Conservation (phyloP, 768 basidiomycete species). For the Holtermannia corniformis region DNA sequence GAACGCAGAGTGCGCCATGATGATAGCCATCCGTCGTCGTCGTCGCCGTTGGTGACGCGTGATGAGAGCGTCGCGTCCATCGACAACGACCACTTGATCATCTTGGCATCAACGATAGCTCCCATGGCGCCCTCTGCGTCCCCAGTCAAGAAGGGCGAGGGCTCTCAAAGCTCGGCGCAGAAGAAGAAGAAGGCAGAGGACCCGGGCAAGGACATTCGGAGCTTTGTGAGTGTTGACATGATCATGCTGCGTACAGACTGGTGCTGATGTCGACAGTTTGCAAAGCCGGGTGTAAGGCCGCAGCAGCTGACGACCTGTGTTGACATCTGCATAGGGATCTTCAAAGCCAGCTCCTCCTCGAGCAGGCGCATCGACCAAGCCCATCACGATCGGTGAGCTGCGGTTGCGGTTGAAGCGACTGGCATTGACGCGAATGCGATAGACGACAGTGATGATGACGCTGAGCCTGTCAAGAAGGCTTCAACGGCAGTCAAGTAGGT, state of each 20-base stretch:
- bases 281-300: too few relatives aligned
- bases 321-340: not conserved
- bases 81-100: not conserved
- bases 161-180: not conserved
- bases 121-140: not conserved
- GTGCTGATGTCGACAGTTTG: too few relatives aligned
- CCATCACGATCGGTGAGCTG: conserved; percentile 28
- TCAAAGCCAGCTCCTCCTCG: conserved; percentile 1
- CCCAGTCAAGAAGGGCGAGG: not conserved
- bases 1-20: not conserved
- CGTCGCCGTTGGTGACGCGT: not conserved
- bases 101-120: not conserved
- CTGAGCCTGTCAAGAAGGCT: conserved; percentile 4
- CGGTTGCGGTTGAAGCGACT: not conserved
- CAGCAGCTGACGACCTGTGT: not conserved
- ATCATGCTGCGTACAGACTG: not conserved
- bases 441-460: conserved; percentile 34
- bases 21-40: too few relatives aligned
- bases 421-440: not conserved
- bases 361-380: conserved; percentile 18
- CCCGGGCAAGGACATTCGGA: conserved; percentile 26
- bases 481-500: not conserved
- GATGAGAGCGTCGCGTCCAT: not conserved
- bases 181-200: conserved; percentile 8
- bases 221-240: conserved; percentile 18